Evolutionary conservation across 179 eudicot species (phyloP), one percentile per base, ranked within the genome.

Genomic region (Monotropa hypopitys): DNA sequence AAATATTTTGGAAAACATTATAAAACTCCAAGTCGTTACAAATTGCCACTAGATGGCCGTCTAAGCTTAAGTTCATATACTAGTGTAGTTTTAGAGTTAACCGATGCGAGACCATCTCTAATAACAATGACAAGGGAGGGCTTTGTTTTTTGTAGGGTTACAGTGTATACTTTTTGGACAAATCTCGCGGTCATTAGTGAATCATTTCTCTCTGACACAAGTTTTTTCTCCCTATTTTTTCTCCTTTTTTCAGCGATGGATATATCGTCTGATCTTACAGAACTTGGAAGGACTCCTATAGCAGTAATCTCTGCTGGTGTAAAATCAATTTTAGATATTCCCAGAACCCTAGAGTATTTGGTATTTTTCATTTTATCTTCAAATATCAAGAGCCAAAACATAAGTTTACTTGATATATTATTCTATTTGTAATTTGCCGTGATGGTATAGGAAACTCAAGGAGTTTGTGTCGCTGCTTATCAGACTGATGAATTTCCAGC

Each of bases 331-430:
- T 86, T 96, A 80, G 99, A 96, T 86, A 96, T 96, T 81, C 90
- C 97, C 68, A 93, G 91, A 90, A 96, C 99, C 53, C 96, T 96
- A 0, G 98, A 96, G 81, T 93, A 91, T 82, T 84, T 96, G 96
- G 99, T 96, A 88, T 65, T n/a, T 57, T 7, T 42, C 13, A 38
- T 26, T 72, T 45, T 77, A 21, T 7, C 73, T 51, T 56, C 67
- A 54, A 73, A 28, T 45, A 67, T 67, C 65, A 35, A 56, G 16
- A 15, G 20, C 45, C n/a, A 18, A 11, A 75, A 42, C 42, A 75
- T 43, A 5, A 15, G 32, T 18, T 59, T 1, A 42, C 56, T 45
- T 16, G 7, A 43, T 43, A 54, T 49, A n/a, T 12, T 43, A 72
- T 76, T n/a, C 57, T 54, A 23, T 8, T 45, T 33, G 7, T 61